Base-by-base conservation (phyloP, 345 rosid species). In the Aurinia saxatilis region DNA sequence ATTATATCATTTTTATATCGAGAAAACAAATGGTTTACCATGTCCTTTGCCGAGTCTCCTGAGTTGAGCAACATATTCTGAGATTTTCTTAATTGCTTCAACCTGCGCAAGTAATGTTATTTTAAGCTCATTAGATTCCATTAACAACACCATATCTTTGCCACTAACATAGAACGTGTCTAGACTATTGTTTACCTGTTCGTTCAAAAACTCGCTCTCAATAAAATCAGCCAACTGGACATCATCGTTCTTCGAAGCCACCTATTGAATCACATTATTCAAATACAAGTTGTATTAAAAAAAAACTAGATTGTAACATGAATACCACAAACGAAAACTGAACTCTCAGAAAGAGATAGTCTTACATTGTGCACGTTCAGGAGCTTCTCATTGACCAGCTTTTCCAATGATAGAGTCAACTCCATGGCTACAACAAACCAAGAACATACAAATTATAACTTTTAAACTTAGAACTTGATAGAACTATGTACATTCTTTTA, bases 31-130 rank as follows among this genome's bases (percentile, higher is more conserved):
- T 49, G 15, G 9, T 7, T 46, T 86, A 86, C 95, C 95, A 17
- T 86, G 95, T 75, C 95, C 95, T 75, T 84, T 87, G 45, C 89
- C 91, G 40, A 87, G 80, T 81, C 74, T 78, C 50, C 89, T 75
- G 50, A 87, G 72, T 37, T 82, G 91, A 73, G 87, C 21, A 56
- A 84, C 91, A 62, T 73, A 84, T 52, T 84, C 86, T n/a, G 89
- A 60, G 45, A 84, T 77, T 66, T 82, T 82, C 81, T 84, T 81
- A 39, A 82, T 87, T 30, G 85, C 59, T 66, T 87, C 95, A 35
- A 84, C 91, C 95, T 87, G 63, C 53, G 3, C 25, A 59, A 31
- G n/a, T 48, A 27, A 48, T 48, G 9, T 46, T 70, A 62, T 33
- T 40, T 57, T 15, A 63, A 39, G 8, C 16, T 12, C 38, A 27